phyloP scores from a whole-genome alignment of 2,329 filamentous ascomycete species.

The Trematosphaeria pertusa region DNA sequence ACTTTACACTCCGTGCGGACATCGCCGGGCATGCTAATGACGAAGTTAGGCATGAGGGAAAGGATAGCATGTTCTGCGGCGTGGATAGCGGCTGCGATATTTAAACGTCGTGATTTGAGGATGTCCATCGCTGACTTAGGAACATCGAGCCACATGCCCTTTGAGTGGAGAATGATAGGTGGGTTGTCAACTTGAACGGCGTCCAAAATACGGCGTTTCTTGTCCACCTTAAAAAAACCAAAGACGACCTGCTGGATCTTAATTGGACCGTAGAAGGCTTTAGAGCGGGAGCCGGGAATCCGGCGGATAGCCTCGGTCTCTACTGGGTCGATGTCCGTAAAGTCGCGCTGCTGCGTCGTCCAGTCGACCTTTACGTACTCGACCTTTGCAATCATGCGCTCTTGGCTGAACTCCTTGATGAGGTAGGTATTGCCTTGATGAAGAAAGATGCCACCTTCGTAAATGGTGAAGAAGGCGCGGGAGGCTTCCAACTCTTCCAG shows the following conservation, averaged over 20 bases:
- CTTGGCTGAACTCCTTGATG: slow-evolving; percentile 85
- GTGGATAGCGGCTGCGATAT: slow-evolving; percentile 89
- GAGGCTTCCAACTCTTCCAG: slow-evolving; percentile 96
- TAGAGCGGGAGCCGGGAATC: slow-evolving; percentile 68
- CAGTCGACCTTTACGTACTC: slow-evolving; percentile 91
- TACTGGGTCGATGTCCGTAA: slow-evolving; percentile 89
- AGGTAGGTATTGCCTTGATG: slow-evolving; percentile 95
- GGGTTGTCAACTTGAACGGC: slow-evolving; percentile 93
- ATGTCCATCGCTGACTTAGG: slow-evolving; percentile 81
- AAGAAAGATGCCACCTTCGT: slow-evolving; percentile 95
- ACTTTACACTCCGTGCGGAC: slow-evolving; percentile 95
- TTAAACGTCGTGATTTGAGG: slow-evolving; percentile 72
- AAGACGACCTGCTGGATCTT: slow-evolving; percentile 89
- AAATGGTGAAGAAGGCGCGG: slow-evolving; percentile 93
- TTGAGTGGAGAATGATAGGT: slow-evolving; percentile 81
- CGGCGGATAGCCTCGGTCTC: slow-evolving; percentile 87
- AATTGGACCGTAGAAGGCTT: slow-evolving; percentile 86
- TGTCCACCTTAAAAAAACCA: slow-evolving; percentile 97
- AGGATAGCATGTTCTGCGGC: slow-evolving; percentile 93
- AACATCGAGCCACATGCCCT: slow-evolving; percentile 96
- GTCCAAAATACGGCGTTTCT: slow-evolving; percentile 82
- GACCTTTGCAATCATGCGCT: slow-evolving; percentile 83
- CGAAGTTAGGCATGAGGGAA: slow-evolving; percentile 86
- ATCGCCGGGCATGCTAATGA: slow-evolving; percentile 87
- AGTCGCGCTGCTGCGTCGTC: slow-evolving; percentile 93